phyloP scores from a whole-genome alignment of 2,329 filamentous ascomycete species.

The Ophiostoma piceae region DNA sequence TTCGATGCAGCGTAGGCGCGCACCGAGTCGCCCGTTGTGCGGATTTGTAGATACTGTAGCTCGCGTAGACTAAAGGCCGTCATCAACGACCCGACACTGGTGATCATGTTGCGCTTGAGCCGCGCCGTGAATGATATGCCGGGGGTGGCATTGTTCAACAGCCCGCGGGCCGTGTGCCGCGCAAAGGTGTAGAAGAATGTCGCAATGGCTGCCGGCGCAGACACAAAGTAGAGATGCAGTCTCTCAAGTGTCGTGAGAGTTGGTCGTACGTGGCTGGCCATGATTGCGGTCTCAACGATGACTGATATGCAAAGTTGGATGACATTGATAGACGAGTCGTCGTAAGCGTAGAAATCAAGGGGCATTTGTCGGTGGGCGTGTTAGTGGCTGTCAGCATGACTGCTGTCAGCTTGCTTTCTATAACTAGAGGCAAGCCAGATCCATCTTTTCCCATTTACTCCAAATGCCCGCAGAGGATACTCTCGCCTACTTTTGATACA shows the following conservation, averaged over 20 bases:
- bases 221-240: constrained; percentile 16
- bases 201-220: constrained; percentile 7
- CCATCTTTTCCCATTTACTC: too few relatives aligned
- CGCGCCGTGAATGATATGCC: neutral
- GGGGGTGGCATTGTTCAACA: neutral
- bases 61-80: neutral
- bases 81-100: neutral
- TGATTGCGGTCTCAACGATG: neutral
- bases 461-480: too few relatives aligned
- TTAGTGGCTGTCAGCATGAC: too few relatives aligned
- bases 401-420: too few relatives aligned
- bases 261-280: neutral
- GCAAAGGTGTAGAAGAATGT: constrained; percentile 13
- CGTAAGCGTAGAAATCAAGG: too few relatives aligned
- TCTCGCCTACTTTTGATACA: neutral
- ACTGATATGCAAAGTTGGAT: too few relatives aligned
- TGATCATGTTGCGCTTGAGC: neutral
- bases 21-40: neutral
- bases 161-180: neutral
- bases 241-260: neutral
- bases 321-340: too few relatives aligned
- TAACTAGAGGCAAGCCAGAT: too few relatives aligned
- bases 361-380: too few relatives aligned
- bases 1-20: neutral
- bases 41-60: neutral